Evolutionary conservation across 192 early-diverging fungal genomes (phyloP).

Genomic region (Obelidium mucronatum): DNA sequence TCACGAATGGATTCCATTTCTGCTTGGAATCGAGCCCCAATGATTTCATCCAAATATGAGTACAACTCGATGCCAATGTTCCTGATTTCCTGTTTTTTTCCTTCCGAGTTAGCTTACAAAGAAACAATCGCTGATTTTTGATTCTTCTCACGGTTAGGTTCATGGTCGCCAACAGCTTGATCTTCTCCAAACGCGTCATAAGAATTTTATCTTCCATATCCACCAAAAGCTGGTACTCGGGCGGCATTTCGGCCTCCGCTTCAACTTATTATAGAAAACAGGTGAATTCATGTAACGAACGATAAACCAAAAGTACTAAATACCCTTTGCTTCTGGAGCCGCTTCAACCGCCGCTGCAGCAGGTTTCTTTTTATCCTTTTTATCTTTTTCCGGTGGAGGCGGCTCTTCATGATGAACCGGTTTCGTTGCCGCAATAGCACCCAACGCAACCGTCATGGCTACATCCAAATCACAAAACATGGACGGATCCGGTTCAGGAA

Average conservation of each 20-base stretch:
- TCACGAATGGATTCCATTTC: conserved; percentile 69
- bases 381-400: conserved; percentile 48
- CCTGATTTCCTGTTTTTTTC: conserved; percentile 52
- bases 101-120: neutral
- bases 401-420: conserved; percentile 44
- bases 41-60: conserved; percentile 63
- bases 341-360: conserved; percentile 33
- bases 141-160: neutral
- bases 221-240: conserved; percentile 51
- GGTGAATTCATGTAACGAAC: no score
- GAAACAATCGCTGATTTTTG: neutral
- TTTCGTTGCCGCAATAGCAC: conserved; percentile 28
- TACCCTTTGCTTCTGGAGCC: conserved; percentile 44
- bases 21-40: conserved; percentile 51
- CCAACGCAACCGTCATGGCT: conserved; percentile 45
- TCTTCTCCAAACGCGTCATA: conserved; percentile 51
- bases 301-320: conserved; percentile 30
- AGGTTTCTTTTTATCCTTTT: conserved; percentile 55
- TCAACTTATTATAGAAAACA: conserved; percentile 39
- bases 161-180: conserved; percentile 37
- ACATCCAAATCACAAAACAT: conserved; percentile 54
- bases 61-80: conserved; percentile 62
- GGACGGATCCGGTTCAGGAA: conserved; percentile 36
- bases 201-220: conserved; percentile 60
- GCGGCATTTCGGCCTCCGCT: conserved; percentile 52